Base-by-base conservation (phyloP, 2,329 filamentous ascomycete genomes). In the Colletotrichum falcatum region DNA sequence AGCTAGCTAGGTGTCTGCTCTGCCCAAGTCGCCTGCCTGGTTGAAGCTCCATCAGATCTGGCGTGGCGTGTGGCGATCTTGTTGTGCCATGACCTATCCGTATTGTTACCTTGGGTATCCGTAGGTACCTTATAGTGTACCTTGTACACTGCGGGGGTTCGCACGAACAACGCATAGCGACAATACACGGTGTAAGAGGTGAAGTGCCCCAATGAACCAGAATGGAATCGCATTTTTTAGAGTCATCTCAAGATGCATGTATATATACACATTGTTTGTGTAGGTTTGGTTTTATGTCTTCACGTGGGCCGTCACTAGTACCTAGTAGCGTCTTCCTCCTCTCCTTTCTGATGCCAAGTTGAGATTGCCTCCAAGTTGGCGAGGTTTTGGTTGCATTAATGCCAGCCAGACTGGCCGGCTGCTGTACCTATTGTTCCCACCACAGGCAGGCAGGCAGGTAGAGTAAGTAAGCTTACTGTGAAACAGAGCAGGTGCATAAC, bases 361-460 rank as follows among this genome's bases (percentile, higher is more conserved):
- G 51, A 61, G 35, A 67, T 70, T 67, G 59, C 64, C 51, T 61
- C 51, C 39, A 58, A 51, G 42, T 62, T 62, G 56, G 64, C 67
- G 51, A 70, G 48, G 67, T 62, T n/a, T n/a, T 51, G 59, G 63
- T 46, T 61, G 39, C 67, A n/a, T n/a, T n/a, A 55, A 56, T 61
- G 44, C 65, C 33, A n/a, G n/a, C 42, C n/a, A 49, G 49, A n/a
- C 42, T 12, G 14, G 37, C 49, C n/a, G 16, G 16, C 48, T 62
- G 8, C 54, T 23, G 51, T 28, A 59, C n/a, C n/a, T n/a, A n/a
- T n/a, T n/a, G n/a, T n/a, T n/a, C n/a, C n/a, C n/a, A n/a, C n/a
- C n/a, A n/a, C n/a, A n/a, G n/a, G n/a, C n/a, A n/a, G n/a, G n/a
- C n/a, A n/a, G n/a, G 30, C 11, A 44, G 11, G 30, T 23, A 7